Conservation (phyloP, 1,139 yeast species). For the Geotrichum restrictum region DNA sequence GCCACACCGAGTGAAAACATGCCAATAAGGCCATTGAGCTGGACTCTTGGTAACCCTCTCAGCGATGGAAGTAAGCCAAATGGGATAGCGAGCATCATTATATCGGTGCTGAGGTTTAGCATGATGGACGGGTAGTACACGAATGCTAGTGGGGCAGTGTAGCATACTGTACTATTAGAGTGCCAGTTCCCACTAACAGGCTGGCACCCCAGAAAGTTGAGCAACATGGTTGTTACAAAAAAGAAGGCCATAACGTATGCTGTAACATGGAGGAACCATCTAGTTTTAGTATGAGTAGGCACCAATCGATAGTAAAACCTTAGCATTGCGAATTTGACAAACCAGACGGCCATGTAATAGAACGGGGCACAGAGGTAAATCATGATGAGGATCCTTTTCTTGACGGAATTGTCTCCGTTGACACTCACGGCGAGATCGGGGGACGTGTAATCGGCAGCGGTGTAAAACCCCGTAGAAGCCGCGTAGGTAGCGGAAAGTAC, state of each 20-base stretch:
- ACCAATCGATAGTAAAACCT: constrained; percentile 32
- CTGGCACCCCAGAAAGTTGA: constrained; percentile 30
- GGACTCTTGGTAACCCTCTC: constrained; percentile 24
- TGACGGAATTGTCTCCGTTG: not conserved
- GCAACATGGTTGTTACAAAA: constrained; percentile 24
- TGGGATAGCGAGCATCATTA: constrained; percentile 31
- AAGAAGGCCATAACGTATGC: constrained; percentile 22
- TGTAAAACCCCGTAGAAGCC: constrained; percentile 30
- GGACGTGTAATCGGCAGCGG: constrained; percentile 27
- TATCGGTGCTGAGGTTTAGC: constrained; percentile 30
- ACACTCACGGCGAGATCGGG: no score
- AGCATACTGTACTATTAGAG: constrained; percentile 23
- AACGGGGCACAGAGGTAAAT: constrained; percentile 31
- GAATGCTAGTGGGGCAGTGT: constrained; percentile 30
- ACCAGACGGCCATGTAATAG: constrained; percentile 32
- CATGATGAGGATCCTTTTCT: constrained; percentile 25
- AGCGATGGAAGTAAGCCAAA: constrained; percentile 30
- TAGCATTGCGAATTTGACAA: constrained; percentile 31
- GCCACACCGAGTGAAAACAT: constrained; percentile 33
- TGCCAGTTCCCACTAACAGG: constrained; percentile 33
- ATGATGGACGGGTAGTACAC: constrained; percentile 31
- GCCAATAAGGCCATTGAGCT: constrained; percentile 29
- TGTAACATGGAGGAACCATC: constrained; percentile 26
- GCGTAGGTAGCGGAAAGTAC: constrained; percentile 30
- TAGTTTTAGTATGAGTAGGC: constrained; percentile 27